Base-by-base conservation (phyloP, 2,329 filamentous ascomycete genomes). In the Calonectria crousiana region DNA sequence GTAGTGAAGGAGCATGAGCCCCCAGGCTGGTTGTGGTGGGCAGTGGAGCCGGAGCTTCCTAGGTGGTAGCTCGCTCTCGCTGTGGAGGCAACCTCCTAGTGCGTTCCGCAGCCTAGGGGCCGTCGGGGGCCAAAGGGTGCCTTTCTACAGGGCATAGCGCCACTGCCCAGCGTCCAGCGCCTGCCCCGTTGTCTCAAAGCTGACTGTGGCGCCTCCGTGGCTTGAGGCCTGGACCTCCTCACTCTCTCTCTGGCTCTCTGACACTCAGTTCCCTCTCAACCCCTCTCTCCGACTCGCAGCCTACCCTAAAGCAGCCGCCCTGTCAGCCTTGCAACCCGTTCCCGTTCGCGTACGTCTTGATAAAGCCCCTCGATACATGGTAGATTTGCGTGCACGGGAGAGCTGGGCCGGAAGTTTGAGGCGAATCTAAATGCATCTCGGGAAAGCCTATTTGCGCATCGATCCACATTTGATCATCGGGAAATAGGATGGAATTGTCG, bases 21-120 rank as follows among this genome's bases (percentile, higher is more conserved):
- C 38, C 38, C 11, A 20, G 38, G 18, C 38, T 18, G 20, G 38
- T 32, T 26, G 32, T 41, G 47, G 49, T 47, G 60, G 34, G 47
- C 56, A 30, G 67, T 65, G 67, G 67, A 70, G 67, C 67, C 67
- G 44, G 67, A 70, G 58, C 67, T 70, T 70, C 44, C 65, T 56
- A 52, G 44, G 47, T 20, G 28, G 32, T 38, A 67, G 30, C 64
- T 67, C 41, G 41, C 64, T 67, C 56, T 62, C 34, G 56, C 60
- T 41, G 56, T 62, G 62, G 41, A 66, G 41, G 62, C 41, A 30
- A 47, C 28, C 32, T 47, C 23, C 36, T 56, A 53, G 49, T 38
- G 47, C 65, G 49, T 67, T 53, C 47, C 49, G 65, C n/a, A 49
- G 10, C 64, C 64, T 67, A 62, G 56, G 56, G 56, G 56, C 36